Evolutionary conservation across 192 early-diverging fungal genomes (phyloP).

Genomic region (Backusella morwellensis): DNA sequence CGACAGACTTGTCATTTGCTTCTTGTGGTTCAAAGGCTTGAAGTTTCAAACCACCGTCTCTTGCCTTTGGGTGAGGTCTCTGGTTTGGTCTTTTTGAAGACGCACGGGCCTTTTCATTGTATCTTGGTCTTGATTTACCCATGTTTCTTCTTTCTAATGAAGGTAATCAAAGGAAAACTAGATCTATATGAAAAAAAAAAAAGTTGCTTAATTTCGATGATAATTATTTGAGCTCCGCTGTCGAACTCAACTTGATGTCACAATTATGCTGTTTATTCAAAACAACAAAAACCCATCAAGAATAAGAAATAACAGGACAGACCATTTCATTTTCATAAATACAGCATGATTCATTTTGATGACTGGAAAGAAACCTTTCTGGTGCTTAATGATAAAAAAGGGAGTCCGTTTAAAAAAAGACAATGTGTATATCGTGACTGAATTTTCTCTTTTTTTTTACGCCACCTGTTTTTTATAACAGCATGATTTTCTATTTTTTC

Average conservation of each 20-base stretch:
- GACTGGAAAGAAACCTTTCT: background rate
- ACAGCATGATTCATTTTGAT: too few species aligned
- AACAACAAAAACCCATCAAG: background rate
- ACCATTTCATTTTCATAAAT: too few species aligned
- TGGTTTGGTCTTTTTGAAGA: constrained; percentile 44
- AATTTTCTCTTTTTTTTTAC: constrained; percentile 1
- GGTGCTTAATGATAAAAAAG: background rate
- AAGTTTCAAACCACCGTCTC: constrained; percentile 44
- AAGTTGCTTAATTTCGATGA: background rate
- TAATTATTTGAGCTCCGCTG: background rate
- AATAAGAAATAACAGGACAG: too few species aligned
- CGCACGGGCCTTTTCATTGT: constrained; percentile 54
- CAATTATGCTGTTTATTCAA: background rate
- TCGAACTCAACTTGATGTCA: background rate
- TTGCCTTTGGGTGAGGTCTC: constrained; percentile 43
- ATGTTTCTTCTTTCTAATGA: constrained; percentile 18
- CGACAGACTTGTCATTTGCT: background rate
- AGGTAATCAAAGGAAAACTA: background rate
- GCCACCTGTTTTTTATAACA: background rate
- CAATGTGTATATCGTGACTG: background rate
- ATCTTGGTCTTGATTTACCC: constrained; percentile 54
- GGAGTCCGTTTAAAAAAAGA: background rate
- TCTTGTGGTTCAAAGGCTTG: constrained; percentile 25
- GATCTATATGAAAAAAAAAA: background rate
- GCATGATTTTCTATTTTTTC: background rate